Evolutionary conservation across 2,329 filamentous ascomycete genomes (phyloP).

Genomic region (Coniochaeta sp.): DNA sequence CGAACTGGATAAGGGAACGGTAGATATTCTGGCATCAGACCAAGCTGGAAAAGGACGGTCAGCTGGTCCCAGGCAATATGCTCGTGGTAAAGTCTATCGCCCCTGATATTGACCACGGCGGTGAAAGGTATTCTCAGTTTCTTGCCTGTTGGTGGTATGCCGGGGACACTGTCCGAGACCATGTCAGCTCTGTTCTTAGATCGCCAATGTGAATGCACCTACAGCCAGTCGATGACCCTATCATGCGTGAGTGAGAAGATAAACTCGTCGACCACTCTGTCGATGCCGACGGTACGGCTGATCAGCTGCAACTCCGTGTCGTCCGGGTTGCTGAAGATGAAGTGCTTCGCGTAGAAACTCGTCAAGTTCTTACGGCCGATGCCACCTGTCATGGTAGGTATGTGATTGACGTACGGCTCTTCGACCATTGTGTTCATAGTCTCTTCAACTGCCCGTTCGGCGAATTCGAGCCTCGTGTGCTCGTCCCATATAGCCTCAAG

Average conservation of each 20-base stretch:
- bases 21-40: conserved; percentile 56
- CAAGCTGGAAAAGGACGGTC: conserved; percentile 53
- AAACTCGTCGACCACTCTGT: conserved; percentile 67
- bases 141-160: conserved; percentile 48
- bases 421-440: conserved; percentile 80
- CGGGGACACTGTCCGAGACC: conserved; percentile 38
- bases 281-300: conserved; percentile 63
- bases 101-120: conserved; percentile 58
- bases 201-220: conserved; percentile 12
- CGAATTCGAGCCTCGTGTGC: conserved; percentile 67
- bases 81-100: conserved; percentile 61
- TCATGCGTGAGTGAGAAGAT: conserved; percentile 58
- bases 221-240: conserved; percentile 62
- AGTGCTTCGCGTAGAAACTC: conserved; percentile 64
- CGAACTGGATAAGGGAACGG: conserved; percentile 48
- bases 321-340: conserved; percentile 65
- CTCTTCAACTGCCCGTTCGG: conserved; percentile 56
- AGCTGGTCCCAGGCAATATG: conserved; percentile 66
- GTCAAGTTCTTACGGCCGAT: conserved; percentile 57
- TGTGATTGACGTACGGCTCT: conserved; percentile 72
- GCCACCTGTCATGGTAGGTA: conserved; percentile 65
- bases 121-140: conserved; percentile 54
- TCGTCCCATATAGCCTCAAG: conserved; percentile 75
- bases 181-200: background rate
- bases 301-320: conserved; percentile 63